Percentiles rank a stretch among this genome's conserved stretches.
Evolutionary conservation across 495 filamentous ascomycete species (phyloP).

Genomic region (Aspergillus olivimuriae): DNA sequence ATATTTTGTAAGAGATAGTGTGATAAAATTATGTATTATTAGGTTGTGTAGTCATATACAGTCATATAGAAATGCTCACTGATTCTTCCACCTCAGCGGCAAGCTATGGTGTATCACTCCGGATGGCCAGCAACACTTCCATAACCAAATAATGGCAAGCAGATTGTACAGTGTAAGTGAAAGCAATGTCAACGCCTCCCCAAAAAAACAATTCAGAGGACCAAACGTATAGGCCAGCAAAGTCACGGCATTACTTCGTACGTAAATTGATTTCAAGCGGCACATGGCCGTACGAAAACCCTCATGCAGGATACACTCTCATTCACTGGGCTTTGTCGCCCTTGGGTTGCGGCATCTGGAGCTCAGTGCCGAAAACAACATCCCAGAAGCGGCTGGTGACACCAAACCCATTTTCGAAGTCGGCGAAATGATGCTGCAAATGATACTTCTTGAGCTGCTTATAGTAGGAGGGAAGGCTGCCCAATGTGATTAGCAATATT

Average conservation of each 20-base stretch:
- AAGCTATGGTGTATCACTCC: too few species aligned
- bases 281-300: background rate
- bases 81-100: too few species aligned
- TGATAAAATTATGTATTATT: conserved; percentile 32
- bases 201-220: conserved; percentile 1
- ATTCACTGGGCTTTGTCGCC: conserved; percentile 52
- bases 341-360: conserved; percentile 43
- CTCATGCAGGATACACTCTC: background rate
- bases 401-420: conserved; percentile 96
- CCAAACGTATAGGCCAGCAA: conserved; percentile 9
- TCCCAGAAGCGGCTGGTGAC: conserved; percentile 99
- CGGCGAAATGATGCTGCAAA: conserved; percentile 91
- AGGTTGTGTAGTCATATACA: conserved; percentile 19
- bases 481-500: conserved; percentile 12
- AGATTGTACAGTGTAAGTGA: background rate
- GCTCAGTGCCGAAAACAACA: conserved; percentile 79
- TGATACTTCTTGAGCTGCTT: conserved; percentile 92
- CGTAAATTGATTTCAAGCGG: background rate
- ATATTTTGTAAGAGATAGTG: background rate
- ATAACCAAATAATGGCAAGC: too few species aligned
- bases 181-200: background rate
- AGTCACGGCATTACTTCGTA: conserved; percentile 24
- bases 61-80: conserved; percentile 6
- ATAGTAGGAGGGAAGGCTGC: conserved; percentile 75
- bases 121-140: too few species aligned